A percentile compares a stretch with the other conserved stretches of the same genome.
phyloP scores from a whole-genome alignment of 768 basidiomycete species.

The Macrocybe gigantea region DNA sequence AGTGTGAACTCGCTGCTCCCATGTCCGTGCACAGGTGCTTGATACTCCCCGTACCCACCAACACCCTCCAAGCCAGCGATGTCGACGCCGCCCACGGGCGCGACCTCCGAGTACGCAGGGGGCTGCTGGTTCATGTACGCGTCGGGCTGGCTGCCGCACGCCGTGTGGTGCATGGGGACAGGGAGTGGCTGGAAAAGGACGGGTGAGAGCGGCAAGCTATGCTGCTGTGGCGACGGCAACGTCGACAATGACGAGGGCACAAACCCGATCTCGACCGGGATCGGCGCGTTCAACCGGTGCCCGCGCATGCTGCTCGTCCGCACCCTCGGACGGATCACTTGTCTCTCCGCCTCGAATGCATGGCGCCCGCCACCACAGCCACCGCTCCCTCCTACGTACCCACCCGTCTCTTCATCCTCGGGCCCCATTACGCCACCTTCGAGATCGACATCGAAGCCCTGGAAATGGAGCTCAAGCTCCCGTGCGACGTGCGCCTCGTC shows the following conservation, averaged over 20 bases:
- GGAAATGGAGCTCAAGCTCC: slow-evolving; percentile 27
- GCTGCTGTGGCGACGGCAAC: slow-evolving; percentile 3
- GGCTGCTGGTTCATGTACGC: slow-evolving; percentile 10
- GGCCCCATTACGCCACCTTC: slow-evolving; percentile 17
- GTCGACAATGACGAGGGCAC: slow-evolving; percentile 5
- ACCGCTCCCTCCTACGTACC: not conserved
- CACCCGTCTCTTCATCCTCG: slow-evolving; percentile 10
- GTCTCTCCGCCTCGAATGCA: slow-evolving; percentile 19
- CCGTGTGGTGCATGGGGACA: slow-evolving; percentile 2
- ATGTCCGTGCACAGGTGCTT: slow-evolving; percentile 1
- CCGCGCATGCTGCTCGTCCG: slow-evolving; percentile 31
- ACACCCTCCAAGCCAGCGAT: slow-evolving; percentile 11
- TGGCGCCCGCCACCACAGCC: slow-evolving; percentile 4
- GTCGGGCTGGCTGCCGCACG: not conserved
- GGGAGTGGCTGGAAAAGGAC: slow-evolving; percentile 2
- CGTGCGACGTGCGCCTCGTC: slow-evolving; percentile 15
- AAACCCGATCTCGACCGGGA: slow-evolving; percentile 2
- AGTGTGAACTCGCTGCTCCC: slow-evolving; percentile 36
- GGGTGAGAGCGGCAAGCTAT: not conserved
- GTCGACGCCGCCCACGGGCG: slow-evolving; percentile 11
- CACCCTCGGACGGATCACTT: slow-evolving; percentile 21
- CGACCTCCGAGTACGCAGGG: slow-evolving; percentile 10
- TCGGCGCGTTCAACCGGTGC: slow-evolving; percentile 14
- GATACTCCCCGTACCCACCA: not conserved
- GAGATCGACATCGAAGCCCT: slow-evolving; percentile 20